Evolutionary conservation across 768 basidiomycete genomes (phyloP).

Genomic region (Phaeotremella skinneri): DNA sequence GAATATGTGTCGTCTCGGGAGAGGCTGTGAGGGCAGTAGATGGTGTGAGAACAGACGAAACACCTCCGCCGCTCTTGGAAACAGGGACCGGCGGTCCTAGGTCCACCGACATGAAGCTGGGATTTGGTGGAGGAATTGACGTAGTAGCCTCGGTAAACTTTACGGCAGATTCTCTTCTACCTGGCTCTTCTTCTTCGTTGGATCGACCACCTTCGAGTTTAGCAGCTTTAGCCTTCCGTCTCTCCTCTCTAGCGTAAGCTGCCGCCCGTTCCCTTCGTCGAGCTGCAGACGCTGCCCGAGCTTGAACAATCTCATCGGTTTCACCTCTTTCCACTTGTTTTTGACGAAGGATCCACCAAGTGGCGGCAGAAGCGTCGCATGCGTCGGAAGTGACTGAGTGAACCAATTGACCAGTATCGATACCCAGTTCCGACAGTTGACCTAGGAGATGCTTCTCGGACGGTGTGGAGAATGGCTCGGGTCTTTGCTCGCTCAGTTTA

Average conservation of each 20-base stretch:
- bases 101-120: conserved; percentile 21
- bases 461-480: conserved; percentile 82
- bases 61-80: background rate
- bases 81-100: conserved; percentile 20
- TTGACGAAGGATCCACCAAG: conserved; percentile 85
- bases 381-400: conserved; percentile 89
- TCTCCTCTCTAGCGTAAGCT: conserved; percentile 31
- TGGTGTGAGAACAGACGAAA: background rate
- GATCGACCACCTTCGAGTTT: background rate
- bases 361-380: conserved; percentile 82
- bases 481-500: conserved; percentile 48
- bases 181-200: conserved; percentile 2
- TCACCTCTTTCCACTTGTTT: conserved; percentile 70
- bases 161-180: conserved; percentile 6
- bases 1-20: background rate
- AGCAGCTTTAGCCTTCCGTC: conserved; percentile 23
- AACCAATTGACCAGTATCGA: conserved; percentile 92
- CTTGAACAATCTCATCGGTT: conserved; percentile 52
- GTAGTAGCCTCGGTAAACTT: conserved; percentile 21
- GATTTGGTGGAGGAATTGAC: conserved; percentile 12
- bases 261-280: conserved; percentile 27
- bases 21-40: background rate
- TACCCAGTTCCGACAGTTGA: conserved; percentile 68
- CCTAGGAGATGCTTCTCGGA: conserved; percentile 78
- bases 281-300: conserved; percentile 30